phyloP scores from a whole-genome alignment of 305 asterid species.

The Fraxinus ornus region DNA sequence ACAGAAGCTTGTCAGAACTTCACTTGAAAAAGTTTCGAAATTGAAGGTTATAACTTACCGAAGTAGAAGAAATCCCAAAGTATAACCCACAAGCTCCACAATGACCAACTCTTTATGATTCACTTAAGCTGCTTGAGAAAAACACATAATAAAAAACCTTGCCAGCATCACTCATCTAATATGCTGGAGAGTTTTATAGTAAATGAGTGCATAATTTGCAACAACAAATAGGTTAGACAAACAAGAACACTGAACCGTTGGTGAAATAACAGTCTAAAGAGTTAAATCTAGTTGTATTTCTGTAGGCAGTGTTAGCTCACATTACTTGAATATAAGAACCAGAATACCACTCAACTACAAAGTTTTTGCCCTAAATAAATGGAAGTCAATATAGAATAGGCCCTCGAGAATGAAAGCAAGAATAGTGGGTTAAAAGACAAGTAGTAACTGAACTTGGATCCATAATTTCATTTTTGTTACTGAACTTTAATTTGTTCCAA shows the following conservation, averaged over 20 bases:
- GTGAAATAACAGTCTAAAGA: not conserved
- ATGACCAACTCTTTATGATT: conserved; percentile 9
- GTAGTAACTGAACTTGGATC: not conserved
- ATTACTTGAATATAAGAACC: not conserved
- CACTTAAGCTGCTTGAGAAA: conserved; percentile 27
- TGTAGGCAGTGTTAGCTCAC: not conserved
- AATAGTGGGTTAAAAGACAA: not conserved
- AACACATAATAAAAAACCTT: conserved; percentile 3
- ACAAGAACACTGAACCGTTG: not conserved
- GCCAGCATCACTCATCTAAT: conserved; percentile 5
- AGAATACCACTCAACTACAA: not conserved
- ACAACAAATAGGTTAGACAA: not conserved
- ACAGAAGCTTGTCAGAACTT: not conserved
- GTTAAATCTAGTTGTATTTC: not conserved
- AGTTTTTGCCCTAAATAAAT: not conserved
- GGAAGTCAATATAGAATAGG: not conserved
- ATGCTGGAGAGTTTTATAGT: not conserved
- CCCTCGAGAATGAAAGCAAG: not conserved
- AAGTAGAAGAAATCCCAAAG: conserved; percentile 26
- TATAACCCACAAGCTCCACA: conserved; percentile 19
- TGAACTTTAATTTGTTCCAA: not conserved
- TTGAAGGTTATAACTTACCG: conserved; percentile 28
- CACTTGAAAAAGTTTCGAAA: conserved; percentile 19
- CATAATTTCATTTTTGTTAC: not conserved
- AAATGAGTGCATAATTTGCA: not conserved